Conservation (phyloP, 768 basidiomycete genomes). For the Tricholoma sp. region DNA sequence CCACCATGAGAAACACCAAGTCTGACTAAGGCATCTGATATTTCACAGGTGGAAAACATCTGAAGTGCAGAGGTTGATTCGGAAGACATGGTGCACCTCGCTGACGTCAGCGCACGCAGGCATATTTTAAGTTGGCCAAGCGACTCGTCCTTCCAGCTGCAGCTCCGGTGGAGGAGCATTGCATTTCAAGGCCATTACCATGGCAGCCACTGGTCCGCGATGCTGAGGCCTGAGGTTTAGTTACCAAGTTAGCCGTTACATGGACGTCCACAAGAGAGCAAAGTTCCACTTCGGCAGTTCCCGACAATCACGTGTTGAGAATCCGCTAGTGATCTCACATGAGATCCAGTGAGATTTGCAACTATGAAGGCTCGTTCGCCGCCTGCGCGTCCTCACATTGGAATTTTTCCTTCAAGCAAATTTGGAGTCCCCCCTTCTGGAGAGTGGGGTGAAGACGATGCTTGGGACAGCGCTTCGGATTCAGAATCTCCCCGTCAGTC, state of each 20-base stretch:
- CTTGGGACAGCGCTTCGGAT: constrained; percentile 82
- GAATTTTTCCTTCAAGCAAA: constrained; percentile 48
- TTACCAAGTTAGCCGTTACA: too few species aligned
- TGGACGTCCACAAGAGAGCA: too few species aligned
- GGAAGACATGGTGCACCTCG: constrained; percentile 10
- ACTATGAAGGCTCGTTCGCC: constrained; percentile 57
- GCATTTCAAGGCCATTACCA: too few species aligned
- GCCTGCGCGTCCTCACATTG: constrained; percentile 70
- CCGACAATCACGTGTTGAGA: too few species aligned
- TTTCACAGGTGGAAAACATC: constrained; percentile 68
- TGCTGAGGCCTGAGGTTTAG: too few species aligned
- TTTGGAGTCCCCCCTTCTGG: constrained; percentile 27
- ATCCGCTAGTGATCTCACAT: background rate
- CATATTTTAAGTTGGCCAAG: background rate
- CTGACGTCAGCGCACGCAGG: background rate
- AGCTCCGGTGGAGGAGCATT: too few species aligned
- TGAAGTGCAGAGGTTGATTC: constrained; percentile 12
- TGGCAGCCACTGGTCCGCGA: too few species aligned
- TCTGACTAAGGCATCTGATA: constrained; percentile 87
- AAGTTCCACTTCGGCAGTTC: too few species aligned
- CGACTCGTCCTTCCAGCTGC: background rate
- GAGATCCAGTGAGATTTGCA: background rate
- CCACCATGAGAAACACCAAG: constrained; percentile 70
- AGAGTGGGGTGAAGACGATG: constrained; percentile 85
- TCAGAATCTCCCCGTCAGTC: constrained; percentile 62